These are phyloP conservation scores for Leucosporidium yakuticum DNA, from an alignment of 768 basidiomycete genomes.

Conservation along the genomic window DNA sequence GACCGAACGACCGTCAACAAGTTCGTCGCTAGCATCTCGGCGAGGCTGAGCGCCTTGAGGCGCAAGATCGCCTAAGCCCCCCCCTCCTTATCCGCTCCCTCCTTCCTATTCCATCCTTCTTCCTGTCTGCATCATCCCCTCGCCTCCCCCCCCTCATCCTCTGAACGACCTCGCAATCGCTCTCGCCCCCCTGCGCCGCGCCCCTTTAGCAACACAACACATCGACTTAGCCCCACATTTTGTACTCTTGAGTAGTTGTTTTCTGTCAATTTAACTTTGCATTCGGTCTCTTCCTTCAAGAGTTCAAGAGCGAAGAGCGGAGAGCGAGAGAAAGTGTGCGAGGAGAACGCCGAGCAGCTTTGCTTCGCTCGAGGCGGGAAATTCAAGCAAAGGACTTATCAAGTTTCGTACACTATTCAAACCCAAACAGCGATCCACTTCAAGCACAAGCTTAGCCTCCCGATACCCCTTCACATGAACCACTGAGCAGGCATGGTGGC, in stretches of 20 bases:
- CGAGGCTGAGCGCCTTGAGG: conserved; percentile 18
- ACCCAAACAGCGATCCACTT: background rate
- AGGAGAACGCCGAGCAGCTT: too few species aligned
- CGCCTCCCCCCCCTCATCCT: background rate
- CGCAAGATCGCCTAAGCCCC: conserved; percentile 19
- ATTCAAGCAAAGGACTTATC: background rate
- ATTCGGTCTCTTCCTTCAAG: background rate
- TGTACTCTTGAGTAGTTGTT: background rate
- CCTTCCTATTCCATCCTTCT: background rate
- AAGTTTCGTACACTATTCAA: background rate
- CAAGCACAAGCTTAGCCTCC: background rate
- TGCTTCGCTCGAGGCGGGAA: background rate
- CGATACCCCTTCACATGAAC: background rate
- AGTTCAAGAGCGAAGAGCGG: background rate
- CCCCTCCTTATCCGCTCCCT: background rate
- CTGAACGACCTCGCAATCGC: background rate
- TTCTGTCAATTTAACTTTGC: background rate
- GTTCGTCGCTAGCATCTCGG: conserved; percentile 29
- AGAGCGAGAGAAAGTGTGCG: background rate
- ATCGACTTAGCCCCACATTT: background rate
- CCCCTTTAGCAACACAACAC: too few species aligned
- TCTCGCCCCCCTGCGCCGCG: background rate
- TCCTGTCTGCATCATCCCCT: background rate
- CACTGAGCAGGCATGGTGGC: background rate
- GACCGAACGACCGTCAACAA: conserved; percentile 46